Evolutionary conservation across 2,329 filamentous ascomycete species (phyloP).

Genomic region (Verticillium zaregamsianum): DNA sequence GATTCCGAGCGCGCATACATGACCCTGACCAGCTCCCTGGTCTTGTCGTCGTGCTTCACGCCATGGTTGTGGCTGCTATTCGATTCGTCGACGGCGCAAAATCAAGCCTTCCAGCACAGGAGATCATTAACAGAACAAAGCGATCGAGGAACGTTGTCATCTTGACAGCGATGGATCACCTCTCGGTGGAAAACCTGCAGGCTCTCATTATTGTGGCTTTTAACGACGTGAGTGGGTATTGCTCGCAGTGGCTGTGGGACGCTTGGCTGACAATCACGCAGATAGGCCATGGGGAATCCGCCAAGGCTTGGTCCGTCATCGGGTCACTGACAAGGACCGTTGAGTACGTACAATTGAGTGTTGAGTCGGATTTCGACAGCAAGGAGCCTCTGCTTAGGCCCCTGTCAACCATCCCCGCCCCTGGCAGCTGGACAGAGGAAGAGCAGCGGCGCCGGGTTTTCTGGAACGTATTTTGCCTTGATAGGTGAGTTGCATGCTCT

Average conservation of each 20-base stretch:
- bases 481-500: conserved; percentile 17
- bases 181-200: conserved; percentile 31
- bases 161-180: conserved; percentile 24
- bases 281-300: conserved; percentile 15
- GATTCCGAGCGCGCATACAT: conserved; percentile 21
- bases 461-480: conserved; percentile 27
- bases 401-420: conserved; percentile 20
- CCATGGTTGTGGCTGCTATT: conserved; percentile 25
- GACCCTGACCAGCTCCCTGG: conserved; percentile 18
- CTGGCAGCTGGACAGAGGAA: conserved; percentile 25
- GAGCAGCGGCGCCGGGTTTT: conserved; percentile 26
- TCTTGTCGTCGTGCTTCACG: conserved; percentile 28
- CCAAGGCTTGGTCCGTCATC: conserved; percentile 13
- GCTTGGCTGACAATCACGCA: background rate
- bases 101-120: background rate
- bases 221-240: conserved; percentile 22
- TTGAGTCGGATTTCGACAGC: conserved; percentile 11
- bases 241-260: background rate
- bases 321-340: conserved; percentile 14
- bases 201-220: conserved; percentile 32
- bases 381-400: conserved; percentile 16
- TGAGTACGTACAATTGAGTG: conserved; percentile 14
- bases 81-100: conserved; percentile 20
- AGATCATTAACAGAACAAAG: background rate
- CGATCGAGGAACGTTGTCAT: conserved; percentile 19